Evolutionary conservation across 768 basidiomycete genomes (phyloP).

Genomic region (Clavulina sp.): DNA sequence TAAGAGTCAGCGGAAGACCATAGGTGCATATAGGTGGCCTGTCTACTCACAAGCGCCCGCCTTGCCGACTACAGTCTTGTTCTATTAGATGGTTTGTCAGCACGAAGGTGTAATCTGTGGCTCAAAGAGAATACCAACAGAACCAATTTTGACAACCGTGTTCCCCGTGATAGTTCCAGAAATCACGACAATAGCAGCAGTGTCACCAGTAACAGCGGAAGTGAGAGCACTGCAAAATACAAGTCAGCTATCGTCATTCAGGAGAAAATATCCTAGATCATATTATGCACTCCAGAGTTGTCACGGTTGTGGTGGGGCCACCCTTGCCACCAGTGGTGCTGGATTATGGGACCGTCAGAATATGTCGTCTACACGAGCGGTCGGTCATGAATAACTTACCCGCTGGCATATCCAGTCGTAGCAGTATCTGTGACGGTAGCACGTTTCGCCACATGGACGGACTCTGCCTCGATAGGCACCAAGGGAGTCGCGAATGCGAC

Average conservation of each 20-base stretch:
- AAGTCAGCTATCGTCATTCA: background rate
- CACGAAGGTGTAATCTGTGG: background rate
- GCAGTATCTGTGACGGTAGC: background rate
- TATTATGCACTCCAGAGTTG: constrained; percentile 24
- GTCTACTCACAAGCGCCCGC: background rate
- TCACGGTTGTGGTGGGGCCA: constrained; percentile 27
- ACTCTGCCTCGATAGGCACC: too few relatives aligned
- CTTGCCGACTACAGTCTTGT: background rate
- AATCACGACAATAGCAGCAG: constrained; percentile 29
- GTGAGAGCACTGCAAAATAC: constrained; percentile 21
- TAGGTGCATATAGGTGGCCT: background rate
- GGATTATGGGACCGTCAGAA: too few relatives aligned
- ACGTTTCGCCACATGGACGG: background rate
- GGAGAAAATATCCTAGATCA: background rate
- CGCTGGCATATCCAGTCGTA: background rate
- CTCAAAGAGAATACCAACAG: constrained; percentile 19
- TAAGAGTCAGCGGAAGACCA: background rate
- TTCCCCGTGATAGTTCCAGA: constrained; percentile 30
- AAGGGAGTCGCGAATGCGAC: too few relatives aligned
- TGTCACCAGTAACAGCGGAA: constrained; percentile 24
- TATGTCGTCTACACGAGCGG: background rate
- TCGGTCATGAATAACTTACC: background rate
- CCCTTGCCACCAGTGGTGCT: constrained; percentile 31
- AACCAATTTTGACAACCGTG: constrained; percentile 26
- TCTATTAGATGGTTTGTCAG: too few relatives aligned